Base-by-base conservation (phyloP, 371 early-diverging fungal species). In the Dichotomocladium elegans region DNA sequence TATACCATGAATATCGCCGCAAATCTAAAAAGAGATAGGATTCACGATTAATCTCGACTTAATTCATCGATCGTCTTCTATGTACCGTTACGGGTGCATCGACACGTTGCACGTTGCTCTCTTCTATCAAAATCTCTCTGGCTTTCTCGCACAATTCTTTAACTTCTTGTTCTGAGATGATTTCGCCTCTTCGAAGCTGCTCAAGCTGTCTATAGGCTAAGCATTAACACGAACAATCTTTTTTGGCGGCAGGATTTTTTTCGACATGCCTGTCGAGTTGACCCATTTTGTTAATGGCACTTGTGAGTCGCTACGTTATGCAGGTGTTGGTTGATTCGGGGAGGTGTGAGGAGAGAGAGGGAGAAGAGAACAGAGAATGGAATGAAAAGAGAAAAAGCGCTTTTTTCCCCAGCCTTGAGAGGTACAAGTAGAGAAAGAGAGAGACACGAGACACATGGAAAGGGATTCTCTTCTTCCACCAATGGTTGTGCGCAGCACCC, bases 1-100 rank as follows among this genome's bases (percentile, higher is more conserved):
- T n/a, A 28, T 61, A 73, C 74, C 99, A 63, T 99, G 99, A 50
- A 98, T 95, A 68, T 99, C 99, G 25, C 99, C 99, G 68, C 99
- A 99, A 59, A 99, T 92, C 92, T 91, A 64, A 0, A 55, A 28
- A 17, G 45, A 48, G 28, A 41, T 29, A 15, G 15, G 41, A 28
- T 14, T 19, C 57, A n/a, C 11, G 43, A 17, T 47, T 35, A 42
- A 51, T 44, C 8, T 27, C 15, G 6, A 28, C 29, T 11, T 12
- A 31, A 47, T 21, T 24, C 9, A 31, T 25, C 24, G 27, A 25
- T 28, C 17, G 2, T n/a, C 2, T 4, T 40, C 6, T 3, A 41
- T 33, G 40, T 82, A 90, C 93, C 56, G 99, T 99, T 10, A 99
- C 96, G 7, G 99, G 99, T 14, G 97, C 93, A 72, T 93, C 94